A percentile compares a stretch with the other conserved stretches of the same genome.
Conservation (phyloP, 352 stramenopile genomes). For the Pythium utonaiense region DNA sequence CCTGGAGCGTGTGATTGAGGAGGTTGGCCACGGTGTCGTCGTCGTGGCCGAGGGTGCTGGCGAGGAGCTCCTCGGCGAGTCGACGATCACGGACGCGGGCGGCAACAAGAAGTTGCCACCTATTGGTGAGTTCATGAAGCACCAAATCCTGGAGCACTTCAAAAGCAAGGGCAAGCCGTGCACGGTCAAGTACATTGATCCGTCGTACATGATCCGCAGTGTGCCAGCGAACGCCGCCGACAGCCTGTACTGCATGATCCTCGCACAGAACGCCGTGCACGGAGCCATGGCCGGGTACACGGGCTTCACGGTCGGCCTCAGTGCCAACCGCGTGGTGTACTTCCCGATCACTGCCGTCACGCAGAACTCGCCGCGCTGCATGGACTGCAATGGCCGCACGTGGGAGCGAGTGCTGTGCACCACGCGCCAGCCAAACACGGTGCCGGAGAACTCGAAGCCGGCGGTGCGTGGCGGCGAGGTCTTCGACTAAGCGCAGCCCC, state of each 20-base stretch:
- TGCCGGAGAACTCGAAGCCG: slow-evolving; percentile 31
- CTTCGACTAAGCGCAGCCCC: slow-evolving; percentile 43
- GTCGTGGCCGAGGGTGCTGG: slow-evolving; percentile 97
- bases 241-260: slow-evolving; percentile 96
- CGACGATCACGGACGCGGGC: slow-evolving; percentile 87
- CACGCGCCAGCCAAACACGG: slow-evolving; percentile 94
- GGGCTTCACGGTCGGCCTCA: slow-evolving; percentile 96
- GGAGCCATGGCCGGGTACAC: slow-evolving; percentile 98
- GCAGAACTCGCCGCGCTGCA: slow-evolving; percentile 85
- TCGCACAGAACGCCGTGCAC: slow-evolving; percentile 98
- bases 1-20: slow-evolving; percentile 88
- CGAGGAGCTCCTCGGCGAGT: slow-evolving; percentile 93
- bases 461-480: slow-evolving; percentile 52
- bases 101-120: slow-evolving; percentile 95
- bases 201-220: slow-evolving; percentile 96
- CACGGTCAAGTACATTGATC: slow-evolving; percentile 98
- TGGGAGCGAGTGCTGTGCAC: slow-evolving; percentile 95
- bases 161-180: slow-evolving; percentile 79
- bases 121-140: slow-evolving; percentile 97
- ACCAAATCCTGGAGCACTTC: slow-evolving; percentile 93
- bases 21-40: slow-evolving; percentile 97
- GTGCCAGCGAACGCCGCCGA: slow-evolving; percentile 94
- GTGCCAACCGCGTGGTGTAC: slow-evolving; percentile 95
- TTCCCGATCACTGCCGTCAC: slow-evolving; percentile 86
- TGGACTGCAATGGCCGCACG: slow-evolving; percentile 84